A percentile compares a stretch with the other conserved stretches of the same genome.
phyloP scores from a whole-genome alignment of 2,329 filamentous ascomycete genomes.

The Endocalyx cinctus region DNA sequence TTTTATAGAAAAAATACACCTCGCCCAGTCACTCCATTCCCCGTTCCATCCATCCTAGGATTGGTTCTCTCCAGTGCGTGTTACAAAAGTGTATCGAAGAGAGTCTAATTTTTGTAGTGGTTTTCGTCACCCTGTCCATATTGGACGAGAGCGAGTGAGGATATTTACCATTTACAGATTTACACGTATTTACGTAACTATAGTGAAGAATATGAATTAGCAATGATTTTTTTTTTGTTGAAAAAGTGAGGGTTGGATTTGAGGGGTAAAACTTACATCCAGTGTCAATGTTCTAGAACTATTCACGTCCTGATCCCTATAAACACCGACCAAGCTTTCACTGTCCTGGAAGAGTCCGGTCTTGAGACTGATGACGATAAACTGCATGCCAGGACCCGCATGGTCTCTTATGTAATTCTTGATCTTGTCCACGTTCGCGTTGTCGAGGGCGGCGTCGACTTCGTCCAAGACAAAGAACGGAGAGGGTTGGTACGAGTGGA shows the following conservation, averaged over 20 bases:
- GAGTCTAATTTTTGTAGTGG: too few species aligned
- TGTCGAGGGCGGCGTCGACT: conserved; percentile 96
- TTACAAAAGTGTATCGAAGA: too few species aligned
- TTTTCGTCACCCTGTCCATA: too few species aligned
- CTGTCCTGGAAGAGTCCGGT: conserved; percentile 93
- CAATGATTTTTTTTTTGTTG: too few species aligned
- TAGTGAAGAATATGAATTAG: too few species aligned
- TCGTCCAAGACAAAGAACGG: conserved; percentile 99
- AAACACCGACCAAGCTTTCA: conserved; percentile 92
- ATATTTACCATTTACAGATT: too few species aligned
- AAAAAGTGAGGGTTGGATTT: conserved; percentile 3
- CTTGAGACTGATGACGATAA: conserved; percentile 97
- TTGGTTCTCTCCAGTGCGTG: too few species aligned
- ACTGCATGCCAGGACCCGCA: conserved; percentile 95
- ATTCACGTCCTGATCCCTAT: conserved; percentile 90
- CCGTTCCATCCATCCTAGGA: too few species aligned
- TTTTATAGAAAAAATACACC: too few species aligned
- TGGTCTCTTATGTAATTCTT: conserved; percentile 95
- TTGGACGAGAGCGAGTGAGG: too few species aligned
- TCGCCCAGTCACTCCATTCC: too few species aligned
- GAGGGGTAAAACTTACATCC: conserved; percentile 66
- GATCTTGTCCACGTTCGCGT: conserved; percentile 93
- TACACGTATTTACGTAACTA: too few species aligned
- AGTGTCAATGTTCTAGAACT: conserved; percentile 86
- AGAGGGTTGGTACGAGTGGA: conserved; percentile 91